phyloP scores from a whole-genome alignment of 306 rosid species.

The Myrica gale region DNA sequence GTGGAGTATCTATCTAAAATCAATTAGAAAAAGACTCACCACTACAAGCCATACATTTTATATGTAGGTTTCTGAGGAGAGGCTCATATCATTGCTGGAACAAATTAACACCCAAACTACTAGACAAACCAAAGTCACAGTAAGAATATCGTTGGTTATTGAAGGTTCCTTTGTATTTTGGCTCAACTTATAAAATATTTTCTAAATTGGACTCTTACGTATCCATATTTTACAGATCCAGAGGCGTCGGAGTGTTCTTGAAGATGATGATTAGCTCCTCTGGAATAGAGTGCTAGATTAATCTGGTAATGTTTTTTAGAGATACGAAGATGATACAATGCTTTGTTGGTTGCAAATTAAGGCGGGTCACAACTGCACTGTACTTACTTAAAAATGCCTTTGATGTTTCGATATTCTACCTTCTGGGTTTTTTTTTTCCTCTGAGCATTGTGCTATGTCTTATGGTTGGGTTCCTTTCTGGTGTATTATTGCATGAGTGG shows the following conservation, averaged over 20 bases:
- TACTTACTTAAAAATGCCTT: background rate
- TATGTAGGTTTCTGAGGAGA: constrained; percentile 86
- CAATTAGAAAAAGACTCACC: constrained; percentile 1
- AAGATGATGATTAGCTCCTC: constrained; percentile 74
- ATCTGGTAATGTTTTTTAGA: constrained; percentile 22
- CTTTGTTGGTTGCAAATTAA: constrained; percentile 23
- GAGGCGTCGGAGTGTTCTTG: constrained; percentile 95
- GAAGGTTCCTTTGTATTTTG: background rate
- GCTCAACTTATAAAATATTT: background rate
- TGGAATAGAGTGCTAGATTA: constrained; percentile 16
- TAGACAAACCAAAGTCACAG: constrained; percentile 92
- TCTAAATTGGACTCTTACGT: background rate
- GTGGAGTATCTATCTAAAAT: background rate
- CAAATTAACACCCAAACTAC: constrained; percentile 91
- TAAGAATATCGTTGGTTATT: constrained; percentile 38
- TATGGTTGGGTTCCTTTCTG: too few species aligned
- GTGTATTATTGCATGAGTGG: too few species aligned
- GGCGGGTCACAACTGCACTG: background rate
- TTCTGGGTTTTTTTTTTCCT: background rate
- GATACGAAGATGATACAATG: constrained; percentile 15
- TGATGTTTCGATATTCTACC: background rate
- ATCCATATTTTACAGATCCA: constrained; percentile 56
- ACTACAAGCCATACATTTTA: constrained; percentile 9
- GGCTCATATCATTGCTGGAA: constrained; percentile 87
- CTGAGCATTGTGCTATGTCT: too few species aligned